Evolutionary conservation across 2,329 filamentous ascomycete species (phyloP), one percentile per base, ranked within the genome.

Genomic region (Pseudogymnoascus sp.): DNA sequence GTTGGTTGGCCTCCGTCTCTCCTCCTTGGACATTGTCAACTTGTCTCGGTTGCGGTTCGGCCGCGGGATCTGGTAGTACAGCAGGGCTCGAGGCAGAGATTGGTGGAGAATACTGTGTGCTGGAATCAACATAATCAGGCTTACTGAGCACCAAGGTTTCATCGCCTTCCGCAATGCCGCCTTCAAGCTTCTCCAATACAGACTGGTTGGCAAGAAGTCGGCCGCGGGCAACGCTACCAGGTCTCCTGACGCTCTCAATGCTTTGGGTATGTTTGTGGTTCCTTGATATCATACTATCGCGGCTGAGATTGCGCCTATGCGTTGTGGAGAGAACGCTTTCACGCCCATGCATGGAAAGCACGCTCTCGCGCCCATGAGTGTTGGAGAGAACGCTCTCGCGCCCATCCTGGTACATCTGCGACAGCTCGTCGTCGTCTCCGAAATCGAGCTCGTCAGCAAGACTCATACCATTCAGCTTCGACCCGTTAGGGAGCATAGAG

Each of bases 391-490:
- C 79, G 66, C 84, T 89, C 63, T 87, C 83, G 38, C 86, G 84
- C 1, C 87, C 87, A 60, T 91, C 89, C 50, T 88, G 83, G 66
- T 93, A 87, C 37, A 89, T 88, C 66, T 89, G 79, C 56, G 77
- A 77, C 28, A 93, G 90, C 38, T 78, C 78, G 34, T 92, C 90
- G 63, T 93, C 90, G 65, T 90, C 89, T 64, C 93, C 90, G 66
- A 96, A 89, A 66, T 90, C 88, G 62, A 99, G 82, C 76, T 99
- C 95, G 69, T 97, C 93, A 0, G 95, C 95, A 42, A 99, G 81
- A 66, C 89, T 96, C 64, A 91, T 76, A 1, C 89, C 89, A 69
- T 85, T 86, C 3, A 78, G 71, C 71, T 87, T 88, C 18, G 78
- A 76, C 8, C 78, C 74, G 3, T 81, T 82, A 66, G 77, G 75